These are phyloP conservation scores for Lavandula angustifolia DNA, from an alignment of 257 asterid genomes.

Conservation along the genomic window DNA sequence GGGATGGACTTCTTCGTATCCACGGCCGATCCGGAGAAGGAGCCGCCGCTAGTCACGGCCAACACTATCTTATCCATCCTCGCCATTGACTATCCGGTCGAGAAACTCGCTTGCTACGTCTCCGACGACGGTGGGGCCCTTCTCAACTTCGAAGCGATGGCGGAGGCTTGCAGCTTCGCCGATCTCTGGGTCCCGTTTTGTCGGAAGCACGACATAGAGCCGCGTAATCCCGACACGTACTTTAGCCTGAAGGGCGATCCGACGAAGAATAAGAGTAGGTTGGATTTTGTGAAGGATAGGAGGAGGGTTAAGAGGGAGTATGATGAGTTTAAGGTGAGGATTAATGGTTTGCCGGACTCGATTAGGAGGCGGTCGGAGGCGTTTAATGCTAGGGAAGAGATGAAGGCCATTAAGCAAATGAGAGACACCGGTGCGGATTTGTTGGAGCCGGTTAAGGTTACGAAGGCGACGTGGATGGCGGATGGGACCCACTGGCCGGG, in stretches of 20 bases:
- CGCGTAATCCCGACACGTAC: slow-evolving; percentile 60
- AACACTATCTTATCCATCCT: slow-evolving; percentile 64
- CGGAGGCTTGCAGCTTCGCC: slow-evolving; percentile 69
- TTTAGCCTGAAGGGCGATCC: slow-evolving; percentile 54
- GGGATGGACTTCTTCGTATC: slow-evolving; percentile 61
- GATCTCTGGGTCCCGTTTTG: slow-evolving; percentile 71
- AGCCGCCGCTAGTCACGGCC: slow-evolving; percentile 61
- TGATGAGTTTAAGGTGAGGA: slow-evolving; percentile 63
- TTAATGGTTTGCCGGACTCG: slow-evolving; percentile 53
- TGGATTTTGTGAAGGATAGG: slow-evolving; percentile 59
- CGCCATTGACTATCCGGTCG: slow-evolving; percentile 61
- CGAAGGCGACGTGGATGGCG: slow-evolving; percentile 72
- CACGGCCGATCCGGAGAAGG: slow-evolving; percentile 70
- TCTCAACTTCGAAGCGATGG: slow-evolving; percentile 70
- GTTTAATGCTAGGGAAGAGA: slow-evolving; percentile 59
- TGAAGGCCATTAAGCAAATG: slow-evolving; percentile 51
- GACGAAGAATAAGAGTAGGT: slow-evolving; percentile 49
- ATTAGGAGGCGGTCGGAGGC: slow-evolving; percentile 63
- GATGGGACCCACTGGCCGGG: slow-evolving; percentile 79
- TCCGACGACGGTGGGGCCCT: slow-evolving; percentile 73
- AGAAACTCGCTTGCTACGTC: slow-evolving; percentile 55
- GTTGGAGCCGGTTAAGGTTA: slow-evolving; percentile 48
- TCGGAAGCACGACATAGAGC: slow-evolving; percentile 59
- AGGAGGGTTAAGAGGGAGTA: slow-evolving; percentile 60
- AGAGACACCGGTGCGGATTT: slow-evolving; percentile 48